Conservation (phyloP, 148 eudicot species). For the Cornus kousa region DNA sequence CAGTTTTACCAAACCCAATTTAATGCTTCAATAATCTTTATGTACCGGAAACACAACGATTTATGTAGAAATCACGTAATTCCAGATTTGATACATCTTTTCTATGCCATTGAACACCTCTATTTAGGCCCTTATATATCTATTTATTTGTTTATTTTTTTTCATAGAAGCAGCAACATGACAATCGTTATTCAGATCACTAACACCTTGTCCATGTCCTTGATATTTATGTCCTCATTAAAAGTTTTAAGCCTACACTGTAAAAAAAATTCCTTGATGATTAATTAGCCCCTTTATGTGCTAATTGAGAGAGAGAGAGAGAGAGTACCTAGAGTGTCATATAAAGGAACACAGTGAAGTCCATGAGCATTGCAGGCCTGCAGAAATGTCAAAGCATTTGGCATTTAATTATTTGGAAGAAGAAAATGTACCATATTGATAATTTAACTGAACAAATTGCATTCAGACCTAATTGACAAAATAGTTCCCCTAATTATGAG, state of each 20-base stretch:
- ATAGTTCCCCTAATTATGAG: not conserved
- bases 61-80: not conserved
- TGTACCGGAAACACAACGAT: not conserved
- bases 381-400: constrained; percentile 9
- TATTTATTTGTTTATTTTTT: not conserved
- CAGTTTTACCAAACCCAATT: not conserved
- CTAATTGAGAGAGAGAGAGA: not conserved
- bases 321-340: constrained; percentile 78
- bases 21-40: constrained; percentile 3
- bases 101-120: no score
- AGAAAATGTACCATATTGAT: not conserved
- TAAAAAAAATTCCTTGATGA: not conserved
- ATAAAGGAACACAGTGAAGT: constrained; percentile 84
- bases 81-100: no score
- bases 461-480: not conserved
- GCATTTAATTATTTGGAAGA: not conserved
- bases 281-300: not conserved
- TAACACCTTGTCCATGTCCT: not conserved
- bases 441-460: not conserved
- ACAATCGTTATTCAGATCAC: not conserved
- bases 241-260: not conserved
- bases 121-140: not conserved
- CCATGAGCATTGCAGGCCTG: constrained; percentile 99
- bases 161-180: not conserved
- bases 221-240: not conserved